phyloP scores from a whole-genome alignment of 208 protist species.

The Acanthamoeba culbertsoni region DNA sequence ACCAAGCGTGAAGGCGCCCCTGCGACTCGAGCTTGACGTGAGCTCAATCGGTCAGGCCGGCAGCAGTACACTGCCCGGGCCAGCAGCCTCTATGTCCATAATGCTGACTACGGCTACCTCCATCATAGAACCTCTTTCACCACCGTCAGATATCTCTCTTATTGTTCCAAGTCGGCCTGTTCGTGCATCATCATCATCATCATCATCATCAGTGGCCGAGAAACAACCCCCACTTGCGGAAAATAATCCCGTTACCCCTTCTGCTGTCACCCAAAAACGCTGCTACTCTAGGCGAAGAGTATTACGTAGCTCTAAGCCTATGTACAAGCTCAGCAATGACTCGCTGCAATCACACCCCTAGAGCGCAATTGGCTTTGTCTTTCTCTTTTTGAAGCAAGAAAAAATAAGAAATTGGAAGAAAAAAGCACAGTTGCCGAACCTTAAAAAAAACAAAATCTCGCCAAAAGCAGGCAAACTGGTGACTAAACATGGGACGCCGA shows the following conservation, averaged over 20 bases:
- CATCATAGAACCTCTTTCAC: neutral
- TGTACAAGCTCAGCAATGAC: neutral
- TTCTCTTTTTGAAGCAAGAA: no score
- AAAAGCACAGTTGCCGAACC: no score
- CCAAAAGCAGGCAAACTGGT: neutral
- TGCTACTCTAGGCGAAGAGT: neutral
- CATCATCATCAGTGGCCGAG: neutral
- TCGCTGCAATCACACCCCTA: neutral
- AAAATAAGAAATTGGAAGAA: no score
- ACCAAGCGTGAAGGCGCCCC: neutral
- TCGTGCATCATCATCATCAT: neutral
- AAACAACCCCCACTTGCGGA: no score
- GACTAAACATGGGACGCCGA: no score
- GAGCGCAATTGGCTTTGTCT: no score
- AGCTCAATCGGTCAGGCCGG: neutral
- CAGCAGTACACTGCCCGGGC: no score
- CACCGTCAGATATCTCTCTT: neutral
- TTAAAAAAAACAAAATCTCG: neutral
- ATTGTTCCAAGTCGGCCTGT: neutral
- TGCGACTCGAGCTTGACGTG: neutral
- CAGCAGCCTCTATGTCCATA: neutral
- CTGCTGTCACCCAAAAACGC: no score
- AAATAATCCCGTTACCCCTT: no score
- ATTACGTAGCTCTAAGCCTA: neutral
- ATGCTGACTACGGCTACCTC: neutral